Percentiles rank a stretch among this genome's conserved stretches.
Evolutionary conservation across 2,329 filamentous ascomycete genomes (phyloP).

Genomic region (Talaromyces sp.): DNA sequence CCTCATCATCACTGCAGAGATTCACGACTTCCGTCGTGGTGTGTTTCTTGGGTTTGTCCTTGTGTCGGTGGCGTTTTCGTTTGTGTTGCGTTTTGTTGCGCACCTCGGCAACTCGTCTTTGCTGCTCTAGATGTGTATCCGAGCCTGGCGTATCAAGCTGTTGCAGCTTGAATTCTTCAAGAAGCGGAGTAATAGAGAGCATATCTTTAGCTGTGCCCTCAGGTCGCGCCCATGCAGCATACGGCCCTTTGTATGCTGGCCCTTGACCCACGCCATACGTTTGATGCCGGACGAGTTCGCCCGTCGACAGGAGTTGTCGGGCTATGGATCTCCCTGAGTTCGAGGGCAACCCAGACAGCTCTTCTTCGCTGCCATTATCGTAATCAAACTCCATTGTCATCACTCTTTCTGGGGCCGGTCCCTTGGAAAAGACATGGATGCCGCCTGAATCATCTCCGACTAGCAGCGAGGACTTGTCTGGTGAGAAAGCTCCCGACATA

Average conservation of each 20-base stretch:
- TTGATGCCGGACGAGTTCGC: constrained; percentile 30
- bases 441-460: constrained; percentile 54
- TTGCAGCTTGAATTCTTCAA: constrained; percentile 19
- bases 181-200: constrained; percentile 21
- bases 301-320: constrained; percentile 24
- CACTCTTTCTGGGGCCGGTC: constrained; percentile 20
- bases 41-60: constrained; percentile 1
- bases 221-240: constrained; percentile 35
- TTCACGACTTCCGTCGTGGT: constrained; percentile 12
- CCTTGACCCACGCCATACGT: constrained; percentile 37
- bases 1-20: constrained; percentile 17
- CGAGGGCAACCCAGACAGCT: constrained; percentile 13
- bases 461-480: constrained; percentile 51
- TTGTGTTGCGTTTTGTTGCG: constrained; percentile 21
- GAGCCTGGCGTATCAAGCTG: constrained; percentile 27
- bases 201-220: constrained; percentile 16
- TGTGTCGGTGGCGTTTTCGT: constrained; percentile 1
- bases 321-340: constrained; percentile 23
- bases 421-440: constrained; percentile 46
- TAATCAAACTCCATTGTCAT: constrained; percentile 18
- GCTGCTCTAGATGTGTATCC: constrained; percentile 5
- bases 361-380: constrained; percentile 9
- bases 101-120: constrained; percentile 22
- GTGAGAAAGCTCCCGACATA: constrained; percentile 54
- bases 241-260: constrained; percentile 35